Evolutionary conservation across 768 basidiomycete species (phyloP).

Genomic region (Hydnomerulius pinastri): DNA sequence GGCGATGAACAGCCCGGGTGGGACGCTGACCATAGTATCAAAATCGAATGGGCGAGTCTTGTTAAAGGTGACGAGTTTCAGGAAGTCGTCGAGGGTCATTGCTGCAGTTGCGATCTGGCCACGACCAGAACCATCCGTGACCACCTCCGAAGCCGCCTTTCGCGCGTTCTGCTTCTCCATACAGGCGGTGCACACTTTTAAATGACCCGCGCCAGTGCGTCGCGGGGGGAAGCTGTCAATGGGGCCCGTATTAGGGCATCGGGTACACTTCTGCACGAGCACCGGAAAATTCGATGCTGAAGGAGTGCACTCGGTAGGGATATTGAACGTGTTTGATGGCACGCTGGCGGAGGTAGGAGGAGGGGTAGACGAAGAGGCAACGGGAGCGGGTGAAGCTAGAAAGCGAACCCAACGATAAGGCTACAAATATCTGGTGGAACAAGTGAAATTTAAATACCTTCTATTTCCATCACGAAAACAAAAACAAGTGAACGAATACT

Average conservation of each 20-base stretch:
- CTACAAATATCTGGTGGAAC: not conserved
- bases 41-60: slow-evolving; percentile 35
- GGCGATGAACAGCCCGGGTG: slow-evolving; percentile 30
- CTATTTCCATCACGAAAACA: not conserved
- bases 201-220: slow-evolving; percentile 31
- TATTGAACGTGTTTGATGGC: slow-evolving; percentile 22
- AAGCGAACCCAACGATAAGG: not conserved
- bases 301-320: slow-evolving; percentile 16
- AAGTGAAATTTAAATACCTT: not conserved
- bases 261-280: slow-evolving; percentile 32
- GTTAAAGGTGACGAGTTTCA: slow-evolving; percentile 34
- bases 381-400: slow-evolving; percentile 10
- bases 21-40: slow-evolving; percentile 37
- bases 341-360: slow-evolving; percentile 3
- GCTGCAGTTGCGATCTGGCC: slow-evolving; percentile 38
- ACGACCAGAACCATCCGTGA: slow-evolving; percentile 28
- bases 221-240: slow-evolving; percentile 29
- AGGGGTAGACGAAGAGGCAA: slow-evolving; percentile 15
- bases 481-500: not conserved
- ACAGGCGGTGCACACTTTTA: slow-evolving; percentile 34
- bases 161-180: slow-evolving; percentile 38
- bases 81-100: slow-evolving; percentile 35
- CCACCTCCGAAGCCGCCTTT: slow-evolving; percentile 32
- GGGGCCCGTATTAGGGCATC: slow-evolving; percentile 33
- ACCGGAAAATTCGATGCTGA: slow-evolving; percentile 1